Conservation (phyloP, 768 basidiomycete genomes). For the Austroboletus eburneus region DNA sequence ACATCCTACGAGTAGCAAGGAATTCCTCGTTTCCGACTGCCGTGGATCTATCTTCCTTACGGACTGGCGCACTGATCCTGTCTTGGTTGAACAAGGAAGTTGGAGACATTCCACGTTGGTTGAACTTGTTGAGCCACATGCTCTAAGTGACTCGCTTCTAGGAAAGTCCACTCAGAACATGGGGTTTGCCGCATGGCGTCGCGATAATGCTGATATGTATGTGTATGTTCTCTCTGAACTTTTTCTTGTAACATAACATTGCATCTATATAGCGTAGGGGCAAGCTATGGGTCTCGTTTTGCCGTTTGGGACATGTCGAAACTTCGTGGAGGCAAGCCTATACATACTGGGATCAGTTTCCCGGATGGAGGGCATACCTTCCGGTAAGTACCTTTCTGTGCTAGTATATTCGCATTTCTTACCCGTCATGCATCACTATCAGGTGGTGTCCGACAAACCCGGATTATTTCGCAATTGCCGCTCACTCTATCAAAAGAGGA, state of each 20-base stretch:
- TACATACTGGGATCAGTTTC: conserved; percentile 56
- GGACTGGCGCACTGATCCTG: conserved; percentile 80
- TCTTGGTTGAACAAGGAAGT: conserved; percentile 43
- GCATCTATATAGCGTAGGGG: conserved; percentile 56
- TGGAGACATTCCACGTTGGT: conserved; percentile 63
- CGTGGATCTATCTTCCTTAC: conserved; percentile 70
- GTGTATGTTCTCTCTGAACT: conserved; percentile 22
- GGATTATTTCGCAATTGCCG: conserved; percentile 75
- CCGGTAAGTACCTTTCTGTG: conserved; percentile 39
- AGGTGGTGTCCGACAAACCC: conserved; percentile 79
- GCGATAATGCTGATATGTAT: conserved; percentile 68
- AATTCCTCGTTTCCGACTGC: conserved; percentile 73
- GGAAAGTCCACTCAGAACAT: conserved; percentile 45
- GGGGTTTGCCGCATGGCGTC: conserved; percentile 67
- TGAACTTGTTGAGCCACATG: conserved; percentile 69
- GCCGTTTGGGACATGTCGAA: conserved; percentile 74
- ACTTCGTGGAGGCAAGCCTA: conserved; percentile 70
- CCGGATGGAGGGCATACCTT: conserved; percentile 65
- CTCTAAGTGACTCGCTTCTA: conserved; percentile 49
- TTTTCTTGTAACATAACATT: background rate
- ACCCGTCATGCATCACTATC: conserved; percentile 1
- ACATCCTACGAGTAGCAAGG: conserved; percentile 71
- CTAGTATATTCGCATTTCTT: background rate
- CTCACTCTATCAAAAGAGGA: conserved; percentile 53
- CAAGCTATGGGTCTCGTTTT: conserved; percentile 67